phyloP scores from a whole-genome alignment of 768 basidiomycete species.

The Tephrocybe sp. region DNA sequence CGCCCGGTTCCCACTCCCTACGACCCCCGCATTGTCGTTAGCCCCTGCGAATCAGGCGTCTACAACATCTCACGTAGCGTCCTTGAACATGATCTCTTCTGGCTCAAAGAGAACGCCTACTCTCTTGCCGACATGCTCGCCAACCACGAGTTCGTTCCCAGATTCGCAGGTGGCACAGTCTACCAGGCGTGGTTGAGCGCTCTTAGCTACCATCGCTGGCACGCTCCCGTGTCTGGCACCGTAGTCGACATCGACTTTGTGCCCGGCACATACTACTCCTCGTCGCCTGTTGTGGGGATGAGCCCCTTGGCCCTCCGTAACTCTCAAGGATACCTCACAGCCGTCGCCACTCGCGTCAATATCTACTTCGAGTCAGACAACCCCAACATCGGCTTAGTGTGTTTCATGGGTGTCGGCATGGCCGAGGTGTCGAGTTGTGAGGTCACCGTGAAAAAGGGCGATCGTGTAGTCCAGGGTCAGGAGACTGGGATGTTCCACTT shows the following conservation, averaged over 20 bases:
- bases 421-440: constrained; percentile 63
- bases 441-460: constrained; percentile 40
- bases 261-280: constrained; percentile 52
- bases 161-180: constrained; percentile 42
- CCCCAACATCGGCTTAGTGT: constrained; percentile 50
- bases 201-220: constrained; percentile 55
- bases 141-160: constrained; percentile 24
- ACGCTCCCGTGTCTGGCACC: constrained; percentile 43
- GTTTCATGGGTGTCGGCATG: constrained; percentile 60
- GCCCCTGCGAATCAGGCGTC: constrained; percentile 47
- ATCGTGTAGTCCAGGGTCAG: constrained; percentile 42
- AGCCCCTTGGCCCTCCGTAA: constrained; percentile 19
- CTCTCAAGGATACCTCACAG: constrained; percentile 38
- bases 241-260: constrained; percentile 40
- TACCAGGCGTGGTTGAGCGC: constrained; percentile 53
- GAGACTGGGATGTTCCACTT: constrained; percentile 66
- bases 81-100: constrained; percentile 42
- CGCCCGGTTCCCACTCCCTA: constrained; percentile 33
- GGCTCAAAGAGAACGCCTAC: constrained; percentile 54
- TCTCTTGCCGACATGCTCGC: constrained; percentile 50
- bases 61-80: constrained; percentile 37
- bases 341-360: constrained; percentile 48
- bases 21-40: constrained; percentile 33
- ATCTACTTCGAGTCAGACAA: constrained; percentile 58
- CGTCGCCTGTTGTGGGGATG: constrained; percentile 23